Base-by-base conservation (phyloP, 2,329 filamentous ascomycete species). In the Cadophora malorum region DNA sequence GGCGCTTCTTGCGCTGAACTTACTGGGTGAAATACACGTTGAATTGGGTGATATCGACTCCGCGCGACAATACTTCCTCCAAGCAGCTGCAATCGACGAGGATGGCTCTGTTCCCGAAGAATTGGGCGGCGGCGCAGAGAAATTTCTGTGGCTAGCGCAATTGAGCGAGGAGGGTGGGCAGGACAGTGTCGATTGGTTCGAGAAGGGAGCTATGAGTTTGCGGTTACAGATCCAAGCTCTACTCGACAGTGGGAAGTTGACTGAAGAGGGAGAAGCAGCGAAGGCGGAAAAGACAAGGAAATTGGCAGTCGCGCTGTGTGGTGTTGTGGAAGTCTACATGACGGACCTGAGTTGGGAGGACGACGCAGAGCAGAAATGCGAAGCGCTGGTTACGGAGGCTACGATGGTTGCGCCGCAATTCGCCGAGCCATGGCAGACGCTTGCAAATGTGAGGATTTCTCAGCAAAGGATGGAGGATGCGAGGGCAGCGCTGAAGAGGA, bases 281-380 rank as follows among this genome's bases (percentile, higher is more conserved):
- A 75, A 89, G 50, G 86, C 90, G 33, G 92, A 94, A 79, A 92
- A 93, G 83, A 91, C 91, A 78, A 84, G 85, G 72, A 96, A 96
- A 80, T 84, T 98, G 45, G 93, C 94, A 1, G 93, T 93, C 74
- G 93, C 94, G n/a, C 85, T 99, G 45, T 99, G 96, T 80, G 93
- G 92, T 33, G 93, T 98, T 69, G 90, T 93, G 7, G 96, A 99
- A 82, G 93, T 99, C 61, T 99, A 97, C 83, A 99, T 99, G 96
- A 99, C 96, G 12, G 96, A 99, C 82, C 82, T 98, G 74, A 96
- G 92, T 75, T 96, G 87, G 93, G 94, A 97, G 80, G 88, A 90
- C 63, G 94, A 97, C 77, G 96, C 95, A 5, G 96, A 99, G 82
- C 83, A 87, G 72, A 88, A 90, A 73, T 99, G 96, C 82, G 95